These are phyloP conservation scores for Macrocybe gigantea DNA, from an alignment of 768 basidiomycete genomes.

Conservation along the genomic window DNA sequence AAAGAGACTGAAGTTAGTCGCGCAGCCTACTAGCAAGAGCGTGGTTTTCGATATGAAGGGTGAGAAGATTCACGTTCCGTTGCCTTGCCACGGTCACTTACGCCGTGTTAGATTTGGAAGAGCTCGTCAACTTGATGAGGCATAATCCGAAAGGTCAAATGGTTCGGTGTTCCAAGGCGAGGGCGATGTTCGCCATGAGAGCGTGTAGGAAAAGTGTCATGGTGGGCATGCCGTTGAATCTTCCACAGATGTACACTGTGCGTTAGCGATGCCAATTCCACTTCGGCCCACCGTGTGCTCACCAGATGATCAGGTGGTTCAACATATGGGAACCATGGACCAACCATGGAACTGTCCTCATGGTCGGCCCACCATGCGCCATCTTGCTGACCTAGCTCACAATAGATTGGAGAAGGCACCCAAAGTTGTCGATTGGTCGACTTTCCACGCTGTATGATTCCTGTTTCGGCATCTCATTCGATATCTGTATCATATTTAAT, in stretches of 20 bases:
- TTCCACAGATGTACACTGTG: slow-evolving; percentile 72
- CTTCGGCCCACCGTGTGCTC: not conserved
- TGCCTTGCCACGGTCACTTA: not conserved
- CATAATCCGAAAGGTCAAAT: slow-evolving; percentile 74
- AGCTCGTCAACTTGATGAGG: slow-evolving; percentile 80
- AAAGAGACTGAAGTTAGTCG: slow-evolving; percentile 55
- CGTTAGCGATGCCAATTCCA: slow-evolving; percentile 15
- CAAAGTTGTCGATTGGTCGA: slow-evolving; percentile 28
- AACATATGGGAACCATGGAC: slow-evolving; percentile 80
- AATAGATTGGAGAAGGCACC: slow-evolving; percentile 3
- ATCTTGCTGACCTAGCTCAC: slow-evolving; percentile 49
- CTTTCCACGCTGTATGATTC: too few relatives aligned
- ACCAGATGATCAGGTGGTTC: slow-evolving; percentile 48
- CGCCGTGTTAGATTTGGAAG: slow-evolving; percentile 71
- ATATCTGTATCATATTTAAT: too few relatives aligned
- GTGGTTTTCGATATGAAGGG: slow-evolving; percentile 89
- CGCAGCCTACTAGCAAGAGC: slow-evolving; percentile 88
- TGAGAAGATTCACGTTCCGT: slow-evolving; percentile 18
- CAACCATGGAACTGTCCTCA: slow-evolving; percentile 91
- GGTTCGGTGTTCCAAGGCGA: slow-evolving; percentile 89
- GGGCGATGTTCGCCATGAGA: slow-evolving; percentile 94
- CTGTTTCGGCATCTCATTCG: too few relatives aligned
- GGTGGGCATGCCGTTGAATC: slow-evolving; percentile 83
- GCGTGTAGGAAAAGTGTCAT: slow-evolving; percentile 96
- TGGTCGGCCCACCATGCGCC: slow-evolving; percentile 80